Evolutionary conservation across 2,329 filamentous ascomycete species (phyloP).

Genomic region (Trichoderma harzianum): DNA sequence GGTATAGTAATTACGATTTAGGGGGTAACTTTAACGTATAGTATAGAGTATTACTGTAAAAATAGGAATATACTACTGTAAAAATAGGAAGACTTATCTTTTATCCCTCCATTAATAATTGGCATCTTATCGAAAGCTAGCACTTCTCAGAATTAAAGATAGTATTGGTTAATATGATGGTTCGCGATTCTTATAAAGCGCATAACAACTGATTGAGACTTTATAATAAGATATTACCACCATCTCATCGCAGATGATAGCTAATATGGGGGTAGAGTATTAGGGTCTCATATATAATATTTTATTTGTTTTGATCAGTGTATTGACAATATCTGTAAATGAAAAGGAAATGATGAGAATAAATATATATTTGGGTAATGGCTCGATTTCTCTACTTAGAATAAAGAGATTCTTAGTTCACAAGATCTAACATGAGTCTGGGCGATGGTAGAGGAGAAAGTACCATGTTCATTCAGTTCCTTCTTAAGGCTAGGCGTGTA

Average conservation of each 20-base stretch:
- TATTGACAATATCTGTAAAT: not conserved
- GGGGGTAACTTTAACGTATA: no score
- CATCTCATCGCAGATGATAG: not conserved
- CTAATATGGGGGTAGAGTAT: not conserved
- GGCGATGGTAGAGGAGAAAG: not conserved
- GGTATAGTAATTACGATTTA: no score
- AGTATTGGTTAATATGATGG: not conserved
- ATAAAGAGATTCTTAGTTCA: not conserved
- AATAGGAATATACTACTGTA: no score
- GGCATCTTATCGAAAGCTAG: not conserved
- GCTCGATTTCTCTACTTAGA: not conserved
- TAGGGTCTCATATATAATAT: no score
- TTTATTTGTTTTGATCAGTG: not conserved
- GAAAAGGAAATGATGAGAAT: not conserved
- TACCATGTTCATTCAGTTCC: not conserved
- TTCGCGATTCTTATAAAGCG: not conserved
- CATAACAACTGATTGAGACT: not conserved
- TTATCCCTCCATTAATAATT: not conserved
- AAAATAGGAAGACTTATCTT: no score
- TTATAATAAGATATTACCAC: not conserved
- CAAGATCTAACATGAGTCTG: not conserved
- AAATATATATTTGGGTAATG: not conserved
- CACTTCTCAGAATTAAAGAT: not conserved
- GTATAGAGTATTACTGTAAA: no score
- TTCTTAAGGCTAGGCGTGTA: not conserved